Conservation (phyloP, 306 rosid genomes). For the Acacia melanoxylon region DNA sequence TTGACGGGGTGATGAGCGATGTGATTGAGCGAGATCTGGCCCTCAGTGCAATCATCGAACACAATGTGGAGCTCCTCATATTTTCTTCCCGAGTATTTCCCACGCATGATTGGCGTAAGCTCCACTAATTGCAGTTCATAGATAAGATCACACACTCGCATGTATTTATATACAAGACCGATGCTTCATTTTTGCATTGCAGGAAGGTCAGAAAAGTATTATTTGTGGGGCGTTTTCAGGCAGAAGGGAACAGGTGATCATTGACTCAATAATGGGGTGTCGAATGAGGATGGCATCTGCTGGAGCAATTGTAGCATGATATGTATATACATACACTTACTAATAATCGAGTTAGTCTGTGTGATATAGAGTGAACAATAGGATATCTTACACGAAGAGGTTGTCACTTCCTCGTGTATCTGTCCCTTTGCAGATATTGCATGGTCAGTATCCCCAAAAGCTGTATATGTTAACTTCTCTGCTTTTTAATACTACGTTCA, state of each 20-base stretch:
- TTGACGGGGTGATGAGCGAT: constrained; percentile 21
- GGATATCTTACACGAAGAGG: not conserved
- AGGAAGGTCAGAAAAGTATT: constrained; percentile 35
- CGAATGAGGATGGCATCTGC: too few relatives aligned
- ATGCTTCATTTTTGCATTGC: constrained; percentile 5
- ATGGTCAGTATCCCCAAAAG: too few relatives aligned
- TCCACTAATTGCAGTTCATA: not conserved
- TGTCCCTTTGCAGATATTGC: not conserved
- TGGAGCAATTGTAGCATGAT: not conserved
- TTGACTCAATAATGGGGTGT: not conserved
- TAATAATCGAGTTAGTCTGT: too few relatives aligned
- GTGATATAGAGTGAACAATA: not conserved
- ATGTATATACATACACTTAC: too few relatives aligned
- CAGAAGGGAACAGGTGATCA: not conserved
- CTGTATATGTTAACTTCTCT: too few relatives aligned
- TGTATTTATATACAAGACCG: too few relatives aligned
- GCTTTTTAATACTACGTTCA: too few relatives aligned
- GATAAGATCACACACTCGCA: not conserved
- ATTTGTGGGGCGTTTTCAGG: constrained; percentile 39
- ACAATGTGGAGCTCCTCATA: constrained; percentile 31
- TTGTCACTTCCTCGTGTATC: too few relatives aligned
- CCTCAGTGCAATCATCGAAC: constrained; percentile 11
- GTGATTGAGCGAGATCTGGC: constrained; percentile 29
- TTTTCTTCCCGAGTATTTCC: constrained; percentile 38
- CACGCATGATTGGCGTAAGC: constrained; percentile 31